Evolutionary conservation across 495 filamentous ascomycete species (phyloP).

Genomic region (Podospora pseudocomata): DNA sequence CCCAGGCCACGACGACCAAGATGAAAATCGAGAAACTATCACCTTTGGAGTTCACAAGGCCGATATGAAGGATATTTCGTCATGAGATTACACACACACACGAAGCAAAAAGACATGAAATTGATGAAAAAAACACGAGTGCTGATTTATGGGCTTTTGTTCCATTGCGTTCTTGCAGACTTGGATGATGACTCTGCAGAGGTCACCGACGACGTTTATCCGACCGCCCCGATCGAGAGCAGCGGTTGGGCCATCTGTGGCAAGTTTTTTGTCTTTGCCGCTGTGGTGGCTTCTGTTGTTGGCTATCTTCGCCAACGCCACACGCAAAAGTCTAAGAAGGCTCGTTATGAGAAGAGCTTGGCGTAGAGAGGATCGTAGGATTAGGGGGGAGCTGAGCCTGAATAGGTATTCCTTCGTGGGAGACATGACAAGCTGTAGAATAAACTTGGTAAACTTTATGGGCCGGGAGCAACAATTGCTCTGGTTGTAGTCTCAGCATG

Average conservation of each 20-base stretch:
- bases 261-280: conserved; percentile 40
- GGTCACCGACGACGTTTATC: conserved; percentile 9
- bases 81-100: neutral
- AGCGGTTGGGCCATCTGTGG: conserved; percentile 31
- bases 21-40: conserved; percentile 14
- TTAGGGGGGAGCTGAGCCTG: neutral
- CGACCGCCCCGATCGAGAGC: conserved; percentile 8
- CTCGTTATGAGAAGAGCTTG: conserved; percentile 17
- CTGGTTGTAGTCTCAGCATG: neutral
- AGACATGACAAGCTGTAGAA: neutral
- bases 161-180: conserved; percentile 10
- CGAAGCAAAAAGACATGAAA: neutral
- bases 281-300: conserved; percentile 37
- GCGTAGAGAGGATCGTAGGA: conserved; percentile 1
- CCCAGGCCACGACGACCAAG: conserved; percentile 8
- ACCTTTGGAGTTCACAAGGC: conserved; percentile 1
- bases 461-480: neutral
- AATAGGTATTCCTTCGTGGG: neutral
- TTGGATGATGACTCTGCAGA: conserved; percentile 15
- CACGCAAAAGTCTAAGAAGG: conserved; percentile 6
- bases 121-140: conserved; percentile 10
- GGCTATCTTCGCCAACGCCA: conserved; percentile 19
- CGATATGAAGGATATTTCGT: conserved; percentile 11
- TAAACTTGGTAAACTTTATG: neutral
- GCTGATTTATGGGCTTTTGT: conserved; percentile 16